Conservation (phyloP, 2,329 filamentous ascomycete genomes). For the Colletotrichum tamarilloi region DNA sequence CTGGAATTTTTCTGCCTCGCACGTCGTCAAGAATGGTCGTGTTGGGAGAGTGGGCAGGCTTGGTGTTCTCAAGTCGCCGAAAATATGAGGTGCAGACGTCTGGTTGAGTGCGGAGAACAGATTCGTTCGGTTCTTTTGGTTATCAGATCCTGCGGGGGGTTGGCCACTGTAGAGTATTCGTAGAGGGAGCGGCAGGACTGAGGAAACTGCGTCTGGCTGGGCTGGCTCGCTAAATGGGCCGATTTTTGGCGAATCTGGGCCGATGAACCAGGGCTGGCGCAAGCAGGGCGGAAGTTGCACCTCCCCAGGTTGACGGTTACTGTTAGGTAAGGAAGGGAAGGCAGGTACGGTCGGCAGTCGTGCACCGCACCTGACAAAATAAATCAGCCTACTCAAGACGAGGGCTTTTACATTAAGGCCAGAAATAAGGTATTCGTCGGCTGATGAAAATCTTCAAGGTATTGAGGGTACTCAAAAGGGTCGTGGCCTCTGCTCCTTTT, state of each 20-base stretch:
- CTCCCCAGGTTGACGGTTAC: constrained; percentile 7
- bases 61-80: constrained; percentile 27
- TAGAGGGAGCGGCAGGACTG: constrained; percentile 1
- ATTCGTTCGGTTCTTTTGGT: constrained; percentile 36
- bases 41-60: constrained; percentile 7
- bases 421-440: neutral
- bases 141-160: constrained; percentile 36
- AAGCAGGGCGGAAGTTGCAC: constrained; percentile 22
- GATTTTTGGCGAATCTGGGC: constrained; percentile 41
- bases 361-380: neutral
- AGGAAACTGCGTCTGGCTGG: constrained; percentile 26
- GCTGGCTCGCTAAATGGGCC: constrained; percentile 37
- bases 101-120: constrained; percentile 34
- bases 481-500: neutral
- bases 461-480: neutral
- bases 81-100: constrained; percentile 35
- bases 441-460: neutral
- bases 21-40: constrained; percentile 3
- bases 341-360: neutral
- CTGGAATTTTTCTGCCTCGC: neutral
- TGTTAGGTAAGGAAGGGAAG: too few species aligned
- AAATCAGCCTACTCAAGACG: neutral
- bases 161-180: constrained; percentile 28
- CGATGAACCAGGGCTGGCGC: constrained; percentile 37
- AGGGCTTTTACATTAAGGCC: neutral